Base-by-base conservation (phyloP, 129 eudicot genomes). In the Pittosporum tobira region DNA sequence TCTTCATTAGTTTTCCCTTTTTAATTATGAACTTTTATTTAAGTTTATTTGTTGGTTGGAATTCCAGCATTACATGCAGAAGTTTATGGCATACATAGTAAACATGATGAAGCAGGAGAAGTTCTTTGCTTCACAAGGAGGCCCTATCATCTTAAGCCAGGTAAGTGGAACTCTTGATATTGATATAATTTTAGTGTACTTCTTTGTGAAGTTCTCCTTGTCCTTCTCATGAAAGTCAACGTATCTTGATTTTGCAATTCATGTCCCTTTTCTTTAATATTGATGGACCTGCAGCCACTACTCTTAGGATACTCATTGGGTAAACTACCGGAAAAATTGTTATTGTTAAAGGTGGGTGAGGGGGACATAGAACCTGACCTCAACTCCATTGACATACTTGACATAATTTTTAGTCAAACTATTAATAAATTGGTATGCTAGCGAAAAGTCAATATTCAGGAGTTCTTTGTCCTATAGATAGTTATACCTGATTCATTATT, bases 61-160 rank as follows among this genome's bases (percentile, higher is more conserved):
- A 65, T 54, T 77, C 61, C 83, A 93, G 96, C 67, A 87, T 71
- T 79, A 93, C 72, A 93, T 93, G 99, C 77, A 93, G 77, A 87
- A 75, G 69, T 93, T 93, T 82, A 77, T 75, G 65, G 71, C 90
- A 37, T 78, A 65, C 24, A 87, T 87, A 61, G 96, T 93, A 74
- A 77, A 87, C 53, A 62, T 87, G 76, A 87, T 93, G 99, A 93
- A 93, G 82, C 65, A 81, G 68, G 99, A 87, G 71, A 87, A 79
- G 71, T 81, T 87, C 65, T 93, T 93, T 56, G 91, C 91, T 49
- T 87, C 99, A 23, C 99, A 93, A 67, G 99, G 99, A 48, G 99
- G 99, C 63, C 99, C 99, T 53, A 87, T 93, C 64, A 93, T 93
- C 79, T 79, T 93, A 83, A 73, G 96, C 48, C 96, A 93, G 96